These are phyloP conservation scores for Leavenworthia alabamica DNA, from an alignment of 345 rosid genomes.

Conservation along the genomic window DNA sequence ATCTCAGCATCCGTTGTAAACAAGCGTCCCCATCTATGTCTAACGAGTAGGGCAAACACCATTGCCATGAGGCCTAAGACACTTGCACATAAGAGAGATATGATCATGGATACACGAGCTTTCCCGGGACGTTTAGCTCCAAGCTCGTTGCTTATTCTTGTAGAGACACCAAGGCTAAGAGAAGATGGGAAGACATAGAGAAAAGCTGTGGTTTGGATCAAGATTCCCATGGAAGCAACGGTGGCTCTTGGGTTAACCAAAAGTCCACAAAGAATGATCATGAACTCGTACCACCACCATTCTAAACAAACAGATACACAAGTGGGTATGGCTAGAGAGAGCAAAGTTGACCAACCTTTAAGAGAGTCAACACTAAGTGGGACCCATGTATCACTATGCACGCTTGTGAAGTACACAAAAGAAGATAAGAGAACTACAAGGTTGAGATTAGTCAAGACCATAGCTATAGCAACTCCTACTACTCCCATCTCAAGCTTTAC, in stretches of 20 bases:
- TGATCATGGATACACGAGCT: conserved; percentile 74
- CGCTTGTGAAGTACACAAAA: conserved; percentile 64
- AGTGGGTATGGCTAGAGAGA: conserved; percentile 80
- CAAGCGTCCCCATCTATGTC: conserved; percentile 78
- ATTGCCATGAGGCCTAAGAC: conserved; percentile 66
- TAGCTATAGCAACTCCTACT: conserved; percentile 80
- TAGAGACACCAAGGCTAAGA: conserved; percentile 84
- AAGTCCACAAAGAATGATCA: conserved; percentile 86
- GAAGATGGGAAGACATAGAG: conserved; percentile 92
- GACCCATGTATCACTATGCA: conserved; percentile 77
- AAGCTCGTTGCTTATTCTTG: conserved; percentile 81
- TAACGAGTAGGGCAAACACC: conserved; percentile 60
- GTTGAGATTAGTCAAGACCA: conserved; percentile 86
- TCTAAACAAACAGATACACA: conserved; percentile 92
- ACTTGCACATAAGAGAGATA: conserved; percentile 54
- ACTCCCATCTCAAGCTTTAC: conserved; percentile 73
- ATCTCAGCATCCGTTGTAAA: conserved; percentile 66
- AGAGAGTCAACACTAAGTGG: conserved; percentile 65
- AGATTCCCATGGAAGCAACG: conserved; percentile 91
- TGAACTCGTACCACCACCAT: conserved; percentile 99
- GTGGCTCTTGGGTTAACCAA: conserved; percentile 78
- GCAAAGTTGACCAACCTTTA: conserved; percentile 78
- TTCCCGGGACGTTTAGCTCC: conserved; percentile 77
- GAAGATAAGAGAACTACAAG: conserved; percentile 58
- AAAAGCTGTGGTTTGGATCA: conserved; percentile 83